Base-by-base conservation (phyloP, 805 yeast genomes). In the Brettanomyces bruxellensis region DNA sequence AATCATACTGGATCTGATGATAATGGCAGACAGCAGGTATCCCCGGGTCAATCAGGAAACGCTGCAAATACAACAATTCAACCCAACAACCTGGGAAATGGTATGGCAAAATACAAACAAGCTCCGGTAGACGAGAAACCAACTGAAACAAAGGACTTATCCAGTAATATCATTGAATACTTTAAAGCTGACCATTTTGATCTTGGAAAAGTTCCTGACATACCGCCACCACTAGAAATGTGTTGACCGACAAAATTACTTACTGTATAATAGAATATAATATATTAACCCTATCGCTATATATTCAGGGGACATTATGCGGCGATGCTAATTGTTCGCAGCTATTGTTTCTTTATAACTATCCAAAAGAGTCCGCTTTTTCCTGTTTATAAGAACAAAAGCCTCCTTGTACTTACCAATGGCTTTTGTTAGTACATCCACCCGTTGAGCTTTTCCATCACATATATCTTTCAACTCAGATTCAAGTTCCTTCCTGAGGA, bases 401-500 rank as follows among this genome's bases (percentile, higher is more conserved):
- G 86, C 90, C 40, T 75, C 81, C 47, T 74, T 67, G 58, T 85
- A 88, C 57, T 78, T 66, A 30, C 62, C 61, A 8, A 83, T 59
- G 40, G 81, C 75, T 52, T 78, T 79, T 3, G 62, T 57, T 2
- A 81, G 56, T 1, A 88, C 93, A 11, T 68, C 71, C 3, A 67
- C 67, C 54, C 76, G 79, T 1, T 75, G 60, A 34, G 70, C 65
- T 4, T 56, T 52, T 0, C 97, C 97, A 1, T 73, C 72, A 45
- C 90, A 84, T 3, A 93, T 86, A 36, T 72, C 71, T 46, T 69
- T 75, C 56, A 93, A 68, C 43, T 78, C 75, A 13, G 61, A 66
- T 58, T 93, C 99, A 61, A 93, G 68, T 39, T 77, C 79, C 45
- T 83, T 80, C 46, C 99, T 70, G 49, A 93, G 65, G 55, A 86